These are phyloP conservation scores for Irpex lacteus DNA, from an alignment of 1,284 basidiomycete genomes.

Conservation along the genomic window DNA sequence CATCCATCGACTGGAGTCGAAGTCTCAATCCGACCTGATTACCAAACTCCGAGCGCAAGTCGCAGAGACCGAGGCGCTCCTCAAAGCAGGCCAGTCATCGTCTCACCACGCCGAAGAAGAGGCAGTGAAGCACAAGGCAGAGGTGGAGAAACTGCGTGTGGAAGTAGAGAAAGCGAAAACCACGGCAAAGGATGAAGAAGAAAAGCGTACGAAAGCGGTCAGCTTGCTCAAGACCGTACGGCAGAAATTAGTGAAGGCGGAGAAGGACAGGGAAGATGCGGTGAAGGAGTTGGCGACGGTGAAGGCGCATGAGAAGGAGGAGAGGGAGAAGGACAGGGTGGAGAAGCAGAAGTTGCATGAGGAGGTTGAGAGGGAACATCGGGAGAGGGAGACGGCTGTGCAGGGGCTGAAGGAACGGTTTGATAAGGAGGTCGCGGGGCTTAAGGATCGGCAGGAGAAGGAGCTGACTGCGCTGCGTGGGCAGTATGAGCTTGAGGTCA, in stretches of 20 bases:
- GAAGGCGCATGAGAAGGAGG: constrained; percentile 59
- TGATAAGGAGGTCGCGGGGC: constrained; percentile 66
- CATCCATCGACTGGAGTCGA: constrained; percentile 74
- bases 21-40: constrained; percentile 74
- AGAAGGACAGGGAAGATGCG: constrained; percentile 86
- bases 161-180: constrained; percentile 64
- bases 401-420: constrained; percentile 67
- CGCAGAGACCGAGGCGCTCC: constrained; percentile 64
- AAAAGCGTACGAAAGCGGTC: constrained; percentile 92
- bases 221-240: constrained; percentile 88
- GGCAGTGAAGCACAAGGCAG: constrained; percentile 44
- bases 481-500: constrained; percentile 76
- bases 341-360: constrained; percentile 56
- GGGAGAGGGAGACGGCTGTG: constrained; percentile 72
- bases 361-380: constrained; percentile 57
- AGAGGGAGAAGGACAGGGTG: constrained; percentile 60
- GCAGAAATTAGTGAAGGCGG: constrained; percentile 88
- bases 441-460: constrained; percentile 72
- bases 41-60: constrained; percentile 69
- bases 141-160: constrained; percentile 52
- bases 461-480: constrained; percentile 64
- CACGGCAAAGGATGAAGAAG: constrained; percentile 86
- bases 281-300: constrained; percentile 49
- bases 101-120: constrained; percentile 46
- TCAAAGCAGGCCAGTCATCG: constrained; percentile 52